Conservation (phyloP, 2,329 filamentous ascomycete species). For the Allantophomopsis lycopodina region DNA sequence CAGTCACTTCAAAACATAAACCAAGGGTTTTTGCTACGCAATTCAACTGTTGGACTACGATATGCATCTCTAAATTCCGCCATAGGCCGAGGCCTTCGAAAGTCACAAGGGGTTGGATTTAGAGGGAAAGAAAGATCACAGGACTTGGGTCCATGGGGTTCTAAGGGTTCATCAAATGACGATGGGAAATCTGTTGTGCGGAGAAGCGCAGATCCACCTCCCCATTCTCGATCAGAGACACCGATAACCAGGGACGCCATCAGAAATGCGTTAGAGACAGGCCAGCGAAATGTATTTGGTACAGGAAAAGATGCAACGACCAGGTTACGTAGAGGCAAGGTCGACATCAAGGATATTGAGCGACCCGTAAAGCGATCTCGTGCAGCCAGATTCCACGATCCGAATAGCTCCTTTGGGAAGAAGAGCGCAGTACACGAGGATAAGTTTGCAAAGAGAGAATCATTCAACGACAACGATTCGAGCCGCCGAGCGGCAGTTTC, state of each 20-base stretch:
- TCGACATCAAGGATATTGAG: conserved; percentile 6
- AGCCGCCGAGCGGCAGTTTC: background rate
- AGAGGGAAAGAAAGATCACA: conserved; percentile 9
- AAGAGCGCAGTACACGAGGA: conserved; percentile 36
- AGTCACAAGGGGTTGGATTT: conserved; percentile 23
- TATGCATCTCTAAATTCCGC: conserved; percentile 48
- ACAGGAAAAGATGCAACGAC: background rate
- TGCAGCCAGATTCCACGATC: conserved; percentile 36
- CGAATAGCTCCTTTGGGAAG: conserved; percentile 34
- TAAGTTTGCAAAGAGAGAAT: conserved; percentile 9
- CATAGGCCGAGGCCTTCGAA: conserved; percentile 53
- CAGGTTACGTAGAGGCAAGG: conserved; percentile 2
- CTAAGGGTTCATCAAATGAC: conserved; percentile 6
- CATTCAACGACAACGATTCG: background rate
- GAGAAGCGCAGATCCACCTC: conserved; percentile 10
- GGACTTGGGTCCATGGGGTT: conserved; percentile 3
- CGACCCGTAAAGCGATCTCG: conserved; percentile 28
- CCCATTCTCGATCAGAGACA: too few species aligned
- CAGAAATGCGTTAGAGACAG: background rate
- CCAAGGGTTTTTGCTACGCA: too few species aligned
- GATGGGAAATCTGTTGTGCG: conserved; percentile 5
- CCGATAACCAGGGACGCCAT: conserved; percentile 1
- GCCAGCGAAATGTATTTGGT: background rate
- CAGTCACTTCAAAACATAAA: too few species aligned
- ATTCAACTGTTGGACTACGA: background rate